These are phyloP conservation scores for Starmera quercuum DNA, from an alignment of 805 yeast species.

Conservation along the genomic window DNA sequence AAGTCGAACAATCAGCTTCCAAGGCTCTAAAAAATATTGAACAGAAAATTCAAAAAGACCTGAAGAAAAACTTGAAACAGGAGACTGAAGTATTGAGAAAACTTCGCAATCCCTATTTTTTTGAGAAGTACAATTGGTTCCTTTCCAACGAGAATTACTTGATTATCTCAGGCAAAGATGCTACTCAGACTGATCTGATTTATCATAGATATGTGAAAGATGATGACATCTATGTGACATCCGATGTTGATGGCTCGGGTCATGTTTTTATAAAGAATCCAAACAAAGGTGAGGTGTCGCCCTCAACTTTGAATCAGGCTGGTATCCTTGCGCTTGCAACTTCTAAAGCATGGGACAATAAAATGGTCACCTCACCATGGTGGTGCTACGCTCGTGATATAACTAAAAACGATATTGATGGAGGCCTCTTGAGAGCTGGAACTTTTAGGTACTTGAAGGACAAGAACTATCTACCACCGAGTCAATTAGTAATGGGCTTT, in stretches of 20 bases:
- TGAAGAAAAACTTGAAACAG: slow-evolving; percentile 54
- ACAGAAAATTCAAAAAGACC: slow-evolving; percentile 63
- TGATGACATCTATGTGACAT: slow-evolving; percentile 63
- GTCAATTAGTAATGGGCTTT: slow-evolving; percentile 86
- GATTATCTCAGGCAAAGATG: slow-evolving; percentile 82
- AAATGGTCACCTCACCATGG: slow-evolving; percentile 79
- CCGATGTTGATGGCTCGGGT: slow-evolving; percentile 68
- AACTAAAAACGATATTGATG: slow-evolving; percentile 59
- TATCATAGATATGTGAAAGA: slow-evolving; percentile 70
- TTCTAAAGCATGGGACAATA: slow-evolving; percentile 86
- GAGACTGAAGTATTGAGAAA: slow-evolving; percentile 47
- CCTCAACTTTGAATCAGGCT: slow-evolving; percentile 83
- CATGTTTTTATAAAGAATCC: slow-evolving; percentile 82
- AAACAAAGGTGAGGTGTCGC: slow-evolving; percentile 67
- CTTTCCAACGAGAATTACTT: slow-evolving; percentile 84
- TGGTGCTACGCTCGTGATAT: slow-evolving; percentile 64
- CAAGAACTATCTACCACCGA: slow-evolving; percentile 61
- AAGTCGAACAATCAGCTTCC: slow-evolving; percentile 70
- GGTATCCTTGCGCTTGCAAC: slow-evolving; percentile 78
- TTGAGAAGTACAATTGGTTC: slow-evolving; percentile 94
- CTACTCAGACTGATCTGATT: slow-evolving; percentile 69
- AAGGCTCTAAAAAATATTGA: slow-evolving; percentile 81
- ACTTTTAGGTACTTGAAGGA: slow-evolving; percentile 45
- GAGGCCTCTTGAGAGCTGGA: slow-evolving; percentile 57
- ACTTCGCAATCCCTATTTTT: slow-evolving; percentile 74